A percentile compares a stretch with the other conserved stretches of the same genome.
These are phyloP conservation scores for Cercospora berteroae DNA, from an alignment of 2,329 filamentous ascomycete species.

Conservation along the genomic window DNA sequence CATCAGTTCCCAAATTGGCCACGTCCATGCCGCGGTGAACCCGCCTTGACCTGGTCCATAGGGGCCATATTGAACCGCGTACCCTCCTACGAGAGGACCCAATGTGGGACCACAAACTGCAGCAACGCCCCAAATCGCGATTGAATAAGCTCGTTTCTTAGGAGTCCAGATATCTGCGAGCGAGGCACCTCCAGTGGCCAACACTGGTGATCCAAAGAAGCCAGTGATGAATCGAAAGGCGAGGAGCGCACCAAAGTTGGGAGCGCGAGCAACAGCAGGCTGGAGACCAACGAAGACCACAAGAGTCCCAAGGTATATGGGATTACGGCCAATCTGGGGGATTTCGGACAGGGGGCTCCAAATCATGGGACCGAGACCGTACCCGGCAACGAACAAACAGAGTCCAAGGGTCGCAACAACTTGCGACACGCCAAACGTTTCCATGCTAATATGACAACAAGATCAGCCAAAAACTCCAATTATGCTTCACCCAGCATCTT, in stretches of 20 bases:
- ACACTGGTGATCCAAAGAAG: conserved; percentile 49
- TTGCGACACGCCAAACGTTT: conserved; percentile 46
- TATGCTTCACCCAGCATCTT: background rate
- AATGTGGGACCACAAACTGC: conserved; percentile 42
- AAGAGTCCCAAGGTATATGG: conserved; percentile 51
- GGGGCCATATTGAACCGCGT: conserved; percentile 38
- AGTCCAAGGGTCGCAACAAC: conserved; percentile 51
- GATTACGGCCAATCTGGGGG: conserved; percentile 50
- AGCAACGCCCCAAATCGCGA: conserved; percentile 43
- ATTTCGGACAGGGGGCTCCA: conserved; percentile 51
- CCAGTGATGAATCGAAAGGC: conserved; percentile 54
- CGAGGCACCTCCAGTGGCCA: conserved; percentile 49
- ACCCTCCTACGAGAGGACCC: conserved; percentile 43
- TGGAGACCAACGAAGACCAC: conserved; percentile 52
- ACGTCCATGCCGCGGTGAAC: conserved; percentile 39
- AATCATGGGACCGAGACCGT: conserved; percentile 50
- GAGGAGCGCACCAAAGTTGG: conserved; percentile 54
- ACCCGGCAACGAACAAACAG: conserved; percentile 52
- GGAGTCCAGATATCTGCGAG: conserved; percentile 46
- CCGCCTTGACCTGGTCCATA: conserved; percentile 25
- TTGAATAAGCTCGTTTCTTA: conserved; percentile 40
- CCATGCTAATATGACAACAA: conserved; percentile 21
- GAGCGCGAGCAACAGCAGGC: conserved; percentile 48
- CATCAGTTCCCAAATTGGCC: conserved; percentile 38
- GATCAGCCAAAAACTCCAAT: background rate